phyloP scores from a whole-genome alignment of 352 stramenopile genomes.

The Nothophytophthora sp. region DNA sequence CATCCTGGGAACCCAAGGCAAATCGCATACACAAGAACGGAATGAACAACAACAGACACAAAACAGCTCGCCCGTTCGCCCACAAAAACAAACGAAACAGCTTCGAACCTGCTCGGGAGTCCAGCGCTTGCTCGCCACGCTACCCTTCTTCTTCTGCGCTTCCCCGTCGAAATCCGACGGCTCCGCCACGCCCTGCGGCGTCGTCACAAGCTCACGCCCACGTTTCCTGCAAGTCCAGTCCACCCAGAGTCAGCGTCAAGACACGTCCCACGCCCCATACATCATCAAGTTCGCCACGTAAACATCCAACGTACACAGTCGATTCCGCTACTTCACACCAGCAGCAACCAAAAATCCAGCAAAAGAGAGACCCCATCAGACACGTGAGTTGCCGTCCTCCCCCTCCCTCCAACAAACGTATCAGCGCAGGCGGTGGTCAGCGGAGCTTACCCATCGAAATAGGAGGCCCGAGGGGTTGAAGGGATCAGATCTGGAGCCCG shows the following conservation, averaged over 20 bases:
- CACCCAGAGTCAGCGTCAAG: conserved; percentile 2
- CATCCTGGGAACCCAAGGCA: too few relatives aligned
- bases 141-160: conserved; percentile 53
- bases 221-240: conserved; percentile 28
- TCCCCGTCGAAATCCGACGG: conserved; percentile 28
- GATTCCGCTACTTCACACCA: conserved; percentile 20
- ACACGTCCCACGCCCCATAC: conserved; percentile 4
- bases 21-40: conserved; percentile 1
- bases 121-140: conserved; percentile 64
- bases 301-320: conserved; percentile 13
- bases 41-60: not conserved
- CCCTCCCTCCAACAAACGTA: too few relatives aligned
- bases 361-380: not conserved
- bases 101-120: conserved; percentile 63
- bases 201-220: conserved; percentile 23
- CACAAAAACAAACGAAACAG: not conserved
- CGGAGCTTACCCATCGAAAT: too few relatives aligned
- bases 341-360: not conserved
- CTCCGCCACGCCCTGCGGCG: conserved; percentile 8
- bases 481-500: too few relatives aligned
- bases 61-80: not conserved
- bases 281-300: not conserved
- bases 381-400: too few relatives aligned
- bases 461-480: too few relatives aligned
- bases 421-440: too few relatives aligned